Evolutionary conservation across 1,139 yeast genomes (phyloP), one percentile per base, ranked within the genome.

Genomic region (Sugiyamaella sp.): DNA sequence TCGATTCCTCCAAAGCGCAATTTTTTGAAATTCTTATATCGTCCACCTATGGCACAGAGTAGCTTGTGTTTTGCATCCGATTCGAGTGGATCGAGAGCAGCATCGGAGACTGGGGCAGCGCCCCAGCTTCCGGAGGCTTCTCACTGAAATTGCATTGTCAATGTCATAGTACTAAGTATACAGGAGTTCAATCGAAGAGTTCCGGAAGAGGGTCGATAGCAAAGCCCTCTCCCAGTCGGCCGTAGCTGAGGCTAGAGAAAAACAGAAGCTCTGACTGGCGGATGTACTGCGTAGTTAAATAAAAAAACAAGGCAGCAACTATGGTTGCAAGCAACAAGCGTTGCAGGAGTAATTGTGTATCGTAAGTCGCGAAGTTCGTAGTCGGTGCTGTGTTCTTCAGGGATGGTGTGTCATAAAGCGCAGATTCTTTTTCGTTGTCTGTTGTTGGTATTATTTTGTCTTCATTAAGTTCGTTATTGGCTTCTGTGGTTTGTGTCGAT

Each of bases 141-240:
- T n/a, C n/a, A n/a, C n/a, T n/a, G n/a, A 24, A 10, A 10, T 24
- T 24, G 29, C 5, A 24, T n/a, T n/a, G n/a, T n/a, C 8, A 29
- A 12, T 10, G 35, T 29, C 35, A 29, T 29, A 8, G 14, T 29
- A 29, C 8, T 29, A 10, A 29, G n/a, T 10, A 12, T 29, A 29
- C 35, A 29, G 35, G 35, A 29, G 14, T 32, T 41, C 22, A 49
- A 10, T 29, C 22, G 32, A 49, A 43, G 21, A 52, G 37, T 8
- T 37, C 41, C 8, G 55, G 55, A n/a, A 52, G 39, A 1, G 55
- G 55, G 20, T 52, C 52, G 19, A 52, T 29, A 25, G 20, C 38
- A 19, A 48, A 44, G 40, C 52, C 52, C 25, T 52, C 55, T 20
- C 41, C 48, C 6, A 48, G 9, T 10, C 55, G 52, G 9, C 44